Evolutionary conservation across 2,329 filamentous ascomycete species (phyloP).

Genomic region (Metarhizium humberi): DNA sequence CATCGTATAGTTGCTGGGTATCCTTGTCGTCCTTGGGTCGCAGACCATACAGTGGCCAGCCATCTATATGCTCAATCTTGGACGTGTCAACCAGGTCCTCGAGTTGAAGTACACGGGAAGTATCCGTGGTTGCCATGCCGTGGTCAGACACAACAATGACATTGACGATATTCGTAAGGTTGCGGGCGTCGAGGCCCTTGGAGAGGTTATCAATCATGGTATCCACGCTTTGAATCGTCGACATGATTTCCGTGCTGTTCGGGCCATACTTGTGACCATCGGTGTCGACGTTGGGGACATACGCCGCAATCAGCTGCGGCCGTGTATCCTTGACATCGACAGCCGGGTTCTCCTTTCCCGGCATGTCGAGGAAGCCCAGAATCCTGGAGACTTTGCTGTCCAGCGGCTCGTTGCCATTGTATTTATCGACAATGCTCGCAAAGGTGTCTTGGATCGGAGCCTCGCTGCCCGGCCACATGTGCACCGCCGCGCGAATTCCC

Average conservation of each 20-base stretch:
- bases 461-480: slow-evolving; percentile 99
- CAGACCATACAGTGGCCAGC: slow-evolving; percentile 88
- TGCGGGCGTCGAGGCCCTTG: slow-evolving; percentile 65
- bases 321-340: slow-evolving; percentile 45
- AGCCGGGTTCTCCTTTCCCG: slow-evolving; percentile 54
- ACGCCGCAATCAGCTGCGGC: slow-evolving; percentile 87
- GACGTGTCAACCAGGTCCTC: slow-evolving; percentile 77
- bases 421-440: slow-evolving; percentile 76
- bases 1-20: slow-evolving; percentile 57
- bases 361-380: slow-evolving; percentile 74
- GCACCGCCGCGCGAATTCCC: slow-evolving; percentile 69
- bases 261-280: slow-evolving; percentile 85
- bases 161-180: slow-evolving; percentile 84
- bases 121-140: slow-evolving; percentile 92
- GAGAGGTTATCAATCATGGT: slow-evolving; percentile 72
- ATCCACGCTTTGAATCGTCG: slow-evolving; percentile 73
- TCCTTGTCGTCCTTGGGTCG: slow-evolving; percentile 64
- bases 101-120: slow-evolving; percentile 70
- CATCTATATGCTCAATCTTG: slow-evolving; percentile 76
- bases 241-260: slow-evolving; percentile 83
- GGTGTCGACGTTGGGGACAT: slow-evolving; percentile 84
- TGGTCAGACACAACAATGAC: slow-evolving; percentile 95
- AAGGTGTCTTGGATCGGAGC: slow-evolving; percentile 69
- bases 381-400: slow-evolving; percentile 69
- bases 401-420: slow-evolving; percentile 67